Percentiles rank a stretch among this genome's conserved stretches.
These are phyloP conservation scores for Saksenaea oblongispora DNA, from an alignment of 371 early-diverging fungal genomes.

Conservation along the genomic window DNA sequence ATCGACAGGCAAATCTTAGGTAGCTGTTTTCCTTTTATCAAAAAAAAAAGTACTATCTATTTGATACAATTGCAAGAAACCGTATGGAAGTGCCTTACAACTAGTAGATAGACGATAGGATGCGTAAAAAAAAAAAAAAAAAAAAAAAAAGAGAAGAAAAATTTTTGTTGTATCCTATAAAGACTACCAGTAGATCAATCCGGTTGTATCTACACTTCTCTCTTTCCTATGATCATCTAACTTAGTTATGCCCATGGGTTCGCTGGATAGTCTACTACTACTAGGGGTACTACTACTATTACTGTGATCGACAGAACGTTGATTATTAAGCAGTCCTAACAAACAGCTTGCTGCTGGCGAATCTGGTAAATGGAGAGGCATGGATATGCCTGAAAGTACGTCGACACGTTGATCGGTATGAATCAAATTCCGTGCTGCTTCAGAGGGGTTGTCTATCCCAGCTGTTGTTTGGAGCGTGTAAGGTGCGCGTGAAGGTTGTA, in stretches of 20 bases:
- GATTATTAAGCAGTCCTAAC: constrained; percentile 10
- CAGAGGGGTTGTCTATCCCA: background rate
- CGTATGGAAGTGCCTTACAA: no score
- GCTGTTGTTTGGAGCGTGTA: background rate
- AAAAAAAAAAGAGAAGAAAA: background rate
- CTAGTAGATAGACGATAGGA: no score
- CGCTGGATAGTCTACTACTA: background rate
- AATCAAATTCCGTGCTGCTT: background rate
- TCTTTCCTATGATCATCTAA: background rate
- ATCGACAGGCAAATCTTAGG: no score
- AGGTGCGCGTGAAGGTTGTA: background rate
- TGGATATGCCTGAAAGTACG: constrained; percentile 10
- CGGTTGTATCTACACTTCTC: background rate
- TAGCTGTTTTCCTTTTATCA: no score
- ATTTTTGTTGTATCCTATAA: background rate
- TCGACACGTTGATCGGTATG: constrained; percentile 6
- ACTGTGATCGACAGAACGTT: background rate
- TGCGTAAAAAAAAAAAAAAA: background rate
- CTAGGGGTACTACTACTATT: no score
- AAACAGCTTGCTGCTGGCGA: constrained; percentile 11
- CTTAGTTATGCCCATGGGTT: background rate
- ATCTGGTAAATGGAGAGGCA: constrained; percentile 16
- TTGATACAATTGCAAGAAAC: no score
- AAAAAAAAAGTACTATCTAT: no score
- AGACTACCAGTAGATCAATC: background rate